Evolutionary conservation across 495 filamentous ascomycete genomes (phyloP).

Genomic region (Ascodesmis nigricans): DNA sequence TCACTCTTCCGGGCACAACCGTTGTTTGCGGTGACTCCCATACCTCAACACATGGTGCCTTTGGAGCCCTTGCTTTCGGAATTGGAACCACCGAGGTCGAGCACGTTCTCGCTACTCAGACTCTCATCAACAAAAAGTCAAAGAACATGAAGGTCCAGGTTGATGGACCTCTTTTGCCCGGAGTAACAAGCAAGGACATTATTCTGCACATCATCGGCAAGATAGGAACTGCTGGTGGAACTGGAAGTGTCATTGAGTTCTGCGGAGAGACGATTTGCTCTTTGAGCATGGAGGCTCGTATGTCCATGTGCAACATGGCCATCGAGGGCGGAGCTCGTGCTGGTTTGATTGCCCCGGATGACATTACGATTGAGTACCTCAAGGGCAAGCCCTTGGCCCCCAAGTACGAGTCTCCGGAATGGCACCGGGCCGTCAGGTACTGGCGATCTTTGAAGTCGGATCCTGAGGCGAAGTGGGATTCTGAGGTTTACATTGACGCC

Average conservation of each 20-base stretch:
- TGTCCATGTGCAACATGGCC: constrained; percentile 99
- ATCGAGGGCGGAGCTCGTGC: constrained; percentile 91
- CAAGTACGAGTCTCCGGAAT: constrained; percentile 59
- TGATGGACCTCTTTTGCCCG: constrained; percentile 70
- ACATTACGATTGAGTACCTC: constrained; percentile 85
- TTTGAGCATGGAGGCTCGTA: constrained; percentile 90
- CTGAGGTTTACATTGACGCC: constrained; percentile 64
- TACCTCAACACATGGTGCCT: constrained; percentile 93
- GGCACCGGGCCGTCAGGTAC: constrained; percentile 72
- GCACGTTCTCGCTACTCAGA: constrained; percentile 92
- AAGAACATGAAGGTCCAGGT: constrained; percentile 98
- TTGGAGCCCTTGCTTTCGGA: constrained; percentile 85
- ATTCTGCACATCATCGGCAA: constrained; percentile 83
- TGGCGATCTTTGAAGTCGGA: constrained; percentile 78
- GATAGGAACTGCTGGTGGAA: constrained; percentile 90
- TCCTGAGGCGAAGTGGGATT: constrained; percentile 63
- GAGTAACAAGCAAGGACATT: constrained; percentile 91
- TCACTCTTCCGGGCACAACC: constrained; percentile 91
- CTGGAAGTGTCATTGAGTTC: constrained; percentile 86
- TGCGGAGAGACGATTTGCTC: constrained; percentile 75
- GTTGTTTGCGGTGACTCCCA: constrained; percentile 96
- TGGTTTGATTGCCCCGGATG: constrained; percentile 89
- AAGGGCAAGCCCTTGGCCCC: constrained; percentile 76
- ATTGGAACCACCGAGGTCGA: constrained; percentile 98
- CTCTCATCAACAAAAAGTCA: constrained; percentile 75